Percentiles rank a stretch among this genome's conserved stretches.
Evolutionary conservation across 768 basidiomycete species (phyloP).

Genomic region (Goffeauzyma gilvescens): DNA sequence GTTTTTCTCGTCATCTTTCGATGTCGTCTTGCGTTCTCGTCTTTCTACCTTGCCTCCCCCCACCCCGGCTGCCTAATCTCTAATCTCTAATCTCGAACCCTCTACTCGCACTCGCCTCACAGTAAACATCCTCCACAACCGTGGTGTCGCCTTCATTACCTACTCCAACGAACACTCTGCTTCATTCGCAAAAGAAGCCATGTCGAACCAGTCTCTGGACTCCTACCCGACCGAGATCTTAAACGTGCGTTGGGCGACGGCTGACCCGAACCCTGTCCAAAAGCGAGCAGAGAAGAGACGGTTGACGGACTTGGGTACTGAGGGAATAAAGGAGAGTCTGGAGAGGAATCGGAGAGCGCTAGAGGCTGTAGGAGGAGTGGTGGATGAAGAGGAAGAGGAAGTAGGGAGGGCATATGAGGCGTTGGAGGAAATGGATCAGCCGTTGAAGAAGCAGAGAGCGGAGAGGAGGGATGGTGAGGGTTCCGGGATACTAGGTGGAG

Average conservation of each 20-base stretch:
- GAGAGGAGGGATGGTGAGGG: slow-evolving; percentile 18
- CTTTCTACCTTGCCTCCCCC: background rate
- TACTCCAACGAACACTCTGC: slow-evolving; percentile 69
- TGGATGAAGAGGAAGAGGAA: slow-evolving; percentile 42
- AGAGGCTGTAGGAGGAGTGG: slow-evolving; percentile 63
- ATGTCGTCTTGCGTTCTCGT: too few species aligned
- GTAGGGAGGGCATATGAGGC: too few species aligned
- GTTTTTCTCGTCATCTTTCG: too few species aligned
- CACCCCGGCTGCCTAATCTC: too few species aligned
- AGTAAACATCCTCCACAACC: slow-evolving; percentile 82
- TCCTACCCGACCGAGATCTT: slow-evolving; percentile 94
- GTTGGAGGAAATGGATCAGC: slow-evolving; percentile 23
- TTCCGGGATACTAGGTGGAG: slow-evolving; percentile 51
- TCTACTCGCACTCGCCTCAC: background rate
- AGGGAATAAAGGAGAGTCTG: slow-evolving; percentile 67
- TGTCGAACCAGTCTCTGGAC: slow-evolving; percentile 95
- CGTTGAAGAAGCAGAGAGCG: slow-evolving; percentile 10
- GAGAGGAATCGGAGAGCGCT: too few species aligned
- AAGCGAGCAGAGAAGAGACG: slow-evolving; percentile 70
- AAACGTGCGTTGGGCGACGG: slow-evolving; percentile 98
- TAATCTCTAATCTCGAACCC: slow-evolving; percentile 8
- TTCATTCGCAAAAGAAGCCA: slow-evolving; percentile 93
- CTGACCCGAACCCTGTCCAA: slow-evolving; percentile 85
- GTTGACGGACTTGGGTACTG: slow-evolving; percentile 63
- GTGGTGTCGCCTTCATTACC: slow-evolving; percentile 92